Evolutionary conservation across 345 rosid species (phyloP), one percentile per base, ranked within the genome.

Genomic region (Heritiera littoralis): DNA sequence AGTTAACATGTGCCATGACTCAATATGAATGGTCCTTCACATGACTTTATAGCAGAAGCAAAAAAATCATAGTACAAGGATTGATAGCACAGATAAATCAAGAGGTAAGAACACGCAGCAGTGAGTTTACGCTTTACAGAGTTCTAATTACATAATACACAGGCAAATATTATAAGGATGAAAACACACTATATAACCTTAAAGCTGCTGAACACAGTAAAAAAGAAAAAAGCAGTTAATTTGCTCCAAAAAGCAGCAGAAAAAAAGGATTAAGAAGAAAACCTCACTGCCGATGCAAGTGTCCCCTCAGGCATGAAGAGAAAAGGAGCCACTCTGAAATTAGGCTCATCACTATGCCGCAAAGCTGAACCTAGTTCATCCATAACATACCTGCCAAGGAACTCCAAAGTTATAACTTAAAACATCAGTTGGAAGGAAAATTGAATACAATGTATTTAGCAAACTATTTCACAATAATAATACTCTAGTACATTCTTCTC

Each of bases 301-400:
- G 87, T 92, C 80, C 97, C 97, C 13, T 89, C 89, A 54, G 94
- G 98, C 98, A 95, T 90, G 81, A 86, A 95, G 51, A 95, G 98
- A 78, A 95, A 93, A 78, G 98, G 99, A 82, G 99, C 93, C 59
- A 92, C 90, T 82, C 77, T 91, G 88, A 95, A 93, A 85, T 88
- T 95, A 56, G 99, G 97, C 74, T 84, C 92, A 86, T 95, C 99
- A 61, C 97, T 91, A 82, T 95, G 98, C 80, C 89, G 74, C 81
- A 93, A 82, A 76, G 96, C 95, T 68, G 99, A 95, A 80, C 99
- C 98, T 72, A 95, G 83, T 84, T 95, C 99, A 84, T 95, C 99
- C 99, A 92, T 93, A 77, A 90, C 96, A 90, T 95, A 95, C 94
- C 98, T 95, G 86, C 69, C 7, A 82, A 80, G 78, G 68, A 73